Base-by-base conservation (phyloP, 352 stramenopile genomes). In the Blastocystis sp. region DNA sequence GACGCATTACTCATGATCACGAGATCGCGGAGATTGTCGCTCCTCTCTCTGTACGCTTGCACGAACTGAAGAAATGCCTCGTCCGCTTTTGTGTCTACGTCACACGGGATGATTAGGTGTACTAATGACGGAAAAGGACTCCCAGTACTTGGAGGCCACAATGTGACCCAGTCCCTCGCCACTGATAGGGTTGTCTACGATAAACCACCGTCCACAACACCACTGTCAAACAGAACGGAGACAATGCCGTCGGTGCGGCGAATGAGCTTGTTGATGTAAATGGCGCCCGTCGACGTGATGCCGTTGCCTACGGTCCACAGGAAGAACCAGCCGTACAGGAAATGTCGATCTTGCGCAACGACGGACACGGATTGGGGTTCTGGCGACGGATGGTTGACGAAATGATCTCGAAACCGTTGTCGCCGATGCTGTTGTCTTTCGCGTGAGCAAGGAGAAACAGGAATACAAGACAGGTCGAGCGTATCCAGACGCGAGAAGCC, bases 121-220 rank as follows among this genome's bases (percentile, higher is more conserved):
- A 85, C 74, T 62, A 31, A 69, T 67, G 3, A 85, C 45, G 33
- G 50, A 59, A 29, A 85, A 85, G 55, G 74, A 67, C 61, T 85
- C 74, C 74, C 74, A 85, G 35, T 69, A 85, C 37, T 85, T 85
- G 55, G 74, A 41, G 26, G 74, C 67, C 16, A 85, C 29, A 26
- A 85, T 85, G 29, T 69, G 70, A 45, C 74, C 74, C 10, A 85
- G 41, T 37, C 74, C 74, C 26, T 85, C 74, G 13, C 74, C 74
- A 31, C 29, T 85, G 33, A 85, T 85, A 1, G 74, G 74, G 41
- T 85, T 85, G 37, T 69, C 74, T 85, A 29, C 41, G 41, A 26
- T 24, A 67, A 26, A 69, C 3, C 33, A n/a, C 26, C 41, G n/a
- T 13, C 12, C 41, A 24, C 21, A 51, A 85, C 35, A 13, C 45